Evolutionary conservation across 192 early-diverging fungal species (phyloP).

Genomic region (Podila minutissima): DNA sequence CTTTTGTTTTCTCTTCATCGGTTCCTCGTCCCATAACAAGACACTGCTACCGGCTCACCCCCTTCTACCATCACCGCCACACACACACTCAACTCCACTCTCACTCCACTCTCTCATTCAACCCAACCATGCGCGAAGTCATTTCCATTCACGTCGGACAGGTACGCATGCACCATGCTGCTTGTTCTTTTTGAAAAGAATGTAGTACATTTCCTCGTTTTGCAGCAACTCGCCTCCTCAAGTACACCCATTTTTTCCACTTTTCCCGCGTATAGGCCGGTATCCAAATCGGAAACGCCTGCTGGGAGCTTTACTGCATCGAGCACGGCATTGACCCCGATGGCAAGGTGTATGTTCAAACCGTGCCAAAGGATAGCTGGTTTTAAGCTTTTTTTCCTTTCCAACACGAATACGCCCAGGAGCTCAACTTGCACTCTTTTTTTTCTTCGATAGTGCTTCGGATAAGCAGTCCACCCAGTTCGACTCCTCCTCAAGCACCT

Average conservation of each 20-base stretch:
- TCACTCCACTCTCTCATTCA: conserved; percentile 6
- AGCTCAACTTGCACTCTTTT: too few species aligned
- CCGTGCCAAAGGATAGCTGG: too few species aligned
- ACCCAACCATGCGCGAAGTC: conserved; percentile 74
- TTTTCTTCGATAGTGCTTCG: conserved; percentile 50
- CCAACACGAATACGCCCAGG: too few species aligned
- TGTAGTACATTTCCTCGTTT: not conserved
- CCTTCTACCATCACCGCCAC: not conserved
- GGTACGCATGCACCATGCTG: conserved; percentile 2
- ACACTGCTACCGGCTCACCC: conserved; percentile 11
- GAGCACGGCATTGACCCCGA: conserved; percentile 99
- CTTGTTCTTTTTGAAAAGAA: not conserved
- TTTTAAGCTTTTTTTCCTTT: too few species aligned
- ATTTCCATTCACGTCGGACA: conserved; percentile 85
- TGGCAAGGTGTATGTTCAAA: conserved; percentile 70
- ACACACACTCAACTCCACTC: conserved; percentile 6
- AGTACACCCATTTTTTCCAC: too few species aligned
- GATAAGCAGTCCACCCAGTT: conserved; percentile 81
- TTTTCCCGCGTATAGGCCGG: conserved; percentile 70
- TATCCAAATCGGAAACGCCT: conserved; percentile 99
- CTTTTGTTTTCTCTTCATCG: conserved; percentile 30
- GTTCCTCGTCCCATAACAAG: conserved; percentile 34
- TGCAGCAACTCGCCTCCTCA: not conserved
- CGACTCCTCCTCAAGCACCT: conserved; percentile 97
- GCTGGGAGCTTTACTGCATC: conserved; percentile 97